Conservation (phyloP, 2,329 filamentous ascomycete species). For the Alternaria panax region DNA sequence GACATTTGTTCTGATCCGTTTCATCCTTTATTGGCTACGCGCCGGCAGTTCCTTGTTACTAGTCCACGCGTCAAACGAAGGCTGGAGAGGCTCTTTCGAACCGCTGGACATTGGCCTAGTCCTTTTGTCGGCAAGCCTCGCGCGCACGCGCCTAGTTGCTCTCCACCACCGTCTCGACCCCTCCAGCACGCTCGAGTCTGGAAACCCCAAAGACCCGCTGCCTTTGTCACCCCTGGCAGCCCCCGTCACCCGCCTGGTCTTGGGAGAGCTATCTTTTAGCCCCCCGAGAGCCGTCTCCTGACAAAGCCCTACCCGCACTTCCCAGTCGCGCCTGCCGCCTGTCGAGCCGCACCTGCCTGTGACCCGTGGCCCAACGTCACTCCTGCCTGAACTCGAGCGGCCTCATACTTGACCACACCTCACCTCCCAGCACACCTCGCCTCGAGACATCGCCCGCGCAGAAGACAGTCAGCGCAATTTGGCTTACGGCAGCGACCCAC, state of each 20-base stretch:
- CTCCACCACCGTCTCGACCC: conserved; percentile 31
- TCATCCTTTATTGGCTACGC: conserved; percentile 9
- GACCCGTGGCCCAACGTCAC: conserved; percentile 42
- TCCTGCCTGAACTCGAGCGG: conserved; percentile 25
- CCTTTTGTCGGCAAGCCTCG: conserved; percentile 40
- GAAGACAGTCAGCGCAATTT: conserved; percentile 37
- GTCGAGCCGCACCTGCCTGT: conserved; percentile 33
- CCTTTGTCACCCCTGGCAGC: conserved; percentile 5
- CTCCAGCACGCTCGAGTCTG: conserved; percentile 32
- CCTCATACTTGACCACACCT: conserved; percentile 8
- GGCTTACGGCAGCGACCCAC: conserved; percentile 43
- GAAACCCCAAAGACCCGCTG: conserved; percentile 35
- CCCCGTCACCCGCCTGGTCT: conserved; percentile 7
- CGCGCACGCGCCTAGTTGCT: conserved; percentile 39
- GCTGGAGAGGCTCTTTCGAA: conserved; percentile 16
- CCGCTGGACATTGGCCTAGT: conserved; percentile 25
- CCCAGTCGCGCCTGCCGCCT: conserved; percentile 27
- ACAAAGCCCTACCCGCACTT: conserved; percentile 16
- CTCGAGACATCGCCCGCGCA: conserved; percentile 4
- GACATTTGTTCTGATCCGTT: background rate
- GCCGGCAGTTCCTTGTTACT: background rate
- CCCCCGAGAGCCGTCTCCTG: conserved; percentile 10
- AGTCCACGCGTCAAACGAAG: conserved; percentile 14
- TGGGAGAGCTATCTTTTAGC: conserved; percentile 1
- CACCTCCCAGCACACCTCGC: background rate